These are phyloP conservation scores for Colletotrichum liaoningense DNA, from an alignment of 2,329 filamentous ascomycete species.

Conservation along the genomic window DNA sequence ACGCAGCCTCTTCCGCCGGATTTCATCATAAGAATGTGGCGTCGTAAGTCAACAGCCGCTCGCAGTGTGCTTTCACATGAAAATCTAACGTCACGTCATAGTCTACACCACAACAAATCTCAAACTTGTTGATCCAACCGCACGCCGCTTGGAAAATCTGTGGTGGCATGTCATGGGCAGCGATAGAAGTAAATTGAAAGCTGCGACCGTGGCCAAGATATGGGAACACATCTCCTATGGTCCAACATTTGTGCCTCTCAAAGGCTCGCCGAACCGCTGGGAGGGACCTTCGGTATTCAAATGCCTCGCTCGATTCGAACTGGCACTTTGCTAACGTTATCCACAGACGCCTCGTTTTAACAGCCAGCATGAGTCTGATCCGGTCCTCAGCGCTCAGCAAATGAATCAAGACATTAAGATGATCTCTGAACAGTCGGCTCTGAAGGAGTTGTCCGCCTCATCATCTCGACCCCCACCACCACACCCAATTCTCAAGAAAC, in stretches of 20 bases:
- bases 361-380: slow-evolving; percentile 35
- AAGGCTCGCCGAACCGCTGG: slow-evolving; percentile 64
- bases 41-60: slow-evolving; percentile 27
- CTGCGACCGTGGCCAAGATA: slow-evolving; percentile 63
- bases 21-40: slow-evolving; percentile 36
- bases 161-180: slow-evolving; percentile 77
- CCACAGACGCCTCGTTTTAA: slow-evolving; percentile 35
- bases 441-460: slow-evolving; percentile 48
- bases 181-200: slow-evolving; percentile 63
- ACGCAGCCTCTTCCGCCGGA: slow-evolving; percentile 33
- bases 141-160: slow-evolving; percentile 71
- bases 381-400: slow-evolving; percentile 27
- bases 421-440: slow-evolving; percentile 38
- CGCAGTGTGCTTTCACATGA: neutral
- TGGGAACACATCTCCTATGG: slow-evolving; percentile 70
- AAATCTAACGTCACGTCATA: slow-evolving; percentile 41
- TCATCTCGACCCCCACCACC: slow-evolving; percentile 60
- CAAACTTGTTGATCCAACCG: slow-evolving; percentile 70
- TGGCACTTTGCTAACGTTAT: slow-evolving; percentile 17
- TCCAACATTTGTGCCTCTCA: slow-evolving; percentile 66
- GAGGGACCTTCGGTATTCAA: slow-evolving; percentile 59
- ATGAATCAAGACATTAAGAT: slow-evolving; percentile 23
- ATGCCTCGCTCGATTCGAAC: slow-evolving; percentile 10
- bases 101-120: slow-evolving; percentile 72
- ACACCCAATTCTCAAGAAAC: slow-evolving; percentile 71